Base-by-base conservation (phyloP, 371 early-diverging fungal species). In the Encephalitozoon cuniculi region DNA sequence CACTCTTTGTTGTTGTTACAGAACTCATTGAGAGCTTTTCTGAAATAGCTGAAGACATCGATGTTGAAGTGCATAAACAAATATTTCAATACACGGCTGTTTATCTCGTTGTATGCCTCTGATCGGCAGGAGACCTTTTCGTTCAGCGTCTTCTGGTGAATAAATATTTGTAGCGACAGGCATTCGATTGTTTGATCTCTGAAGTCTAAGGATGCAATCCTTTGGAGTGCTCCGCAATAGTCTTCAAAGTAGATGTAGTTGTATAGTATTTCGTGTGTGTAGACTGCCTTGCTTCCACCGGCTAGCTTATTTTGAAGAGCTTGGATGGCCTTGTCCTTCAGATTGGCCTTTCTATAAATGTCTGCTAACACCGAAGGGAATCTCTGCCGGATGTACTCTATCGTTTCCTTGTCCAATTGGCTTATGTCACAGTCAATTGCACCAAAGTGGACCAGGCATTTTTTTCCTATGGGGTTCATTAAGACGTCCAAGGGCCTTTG, bases 171-270 rank as follows among this genome's bases (percentile, higher is more conserved):
- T n/a, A 28, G 7, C n/a, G 34, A 6, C n/a, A 71, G 18, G 8
- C 37, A 30, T 34, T 39, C 51, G 6, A 75, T 59, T 15, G 34
- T 4, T 32, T 37, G 34, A 43, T 73, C 41, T 3, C 23, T 25
- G 21, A 25, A 26, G 12, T 74, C 34, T 44, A 54, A 52, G 12
- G 12, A 34, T 28, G 52, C 53, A 8, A 25, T 15, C 18, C 70
- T 72, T 25, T 75, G 26, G 0, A 71, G 11, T 12, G 76, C 76
- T 25, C 76, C 76, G 5, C 55, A 21, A 41, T 32, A 63, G 59
- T 75, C 76, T 18, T 34, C 64, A 46, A 75, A 75, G 39, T 59
- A 70, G 11, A 75, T 41, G 34, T 75, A 75, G 3, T 74, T 75
- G 32, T 28, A 41, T 11, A 75, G 30, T 12, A 75, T 55, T 41